Base-by-base conservation (phyloP, 1,284 basidiomycete genomes). In the Ganoderma resinaceum region DNA sequence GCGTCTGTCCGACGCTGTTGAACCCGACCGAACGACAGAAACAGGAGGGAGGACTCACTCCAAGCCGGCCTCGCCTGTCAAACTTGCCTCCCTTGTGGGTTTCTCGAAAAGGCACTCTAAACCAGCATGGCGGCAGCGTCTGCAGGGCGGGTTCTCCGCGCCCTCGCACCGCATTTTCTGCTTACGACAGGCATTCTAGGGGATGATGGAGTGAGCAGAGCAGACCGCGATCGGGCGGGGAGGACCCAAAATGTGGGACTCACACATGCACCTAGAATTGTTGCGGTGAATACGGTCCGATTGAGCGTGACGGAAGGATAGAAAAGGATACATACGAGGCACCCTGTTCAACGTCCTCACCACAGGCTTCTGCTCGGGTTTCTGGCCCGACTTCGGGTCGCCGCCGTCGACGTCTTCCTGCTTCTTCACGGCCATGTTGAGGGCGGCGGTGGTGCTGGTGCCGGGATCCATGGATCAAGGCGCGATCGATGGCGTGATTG, bases 121-220 rank as follows among this genome's bases (percentile, higher is more conserved):
- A 8, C 93, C 91, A 29, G 92, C 90, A 74, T 95, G 93, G 59
- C 92, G 87, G 80, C 95, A 97, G 46, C 95, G 88, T 76, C 93
- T 91, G 80, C 95, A 97, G 23, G 95, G 95, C 35, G 95, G 95
- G 73, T 93, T 94, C 79, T 96, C 95, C 57, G 95, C 95, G 6
- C 94, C 94, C 83, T 96, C 93, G 75, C 93, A 95, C 73, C 92
- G 85, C 93, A 95, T 95, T 81, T 95, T 95, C 81, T 95, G 93
- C 76, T 93, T 93, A 73, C 92, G 85, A 79, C 92, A 94, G 20
- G 91, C 91, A 89, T 93, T 93, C 92, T 93, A 65, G 59, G 33
- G 16, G 42, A 38, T 35, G 66, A 42, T 16, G 38, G 61, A 31
- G 66, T 62, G 68, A 69, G 67, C 33, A 40, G 68, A 69, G 67